Evolutionary conservation across 108 stramenopile genomes (phyloP), one percentile per base, ranked within the genome.

Genomic region (Cyclotella atomus): DNA sequence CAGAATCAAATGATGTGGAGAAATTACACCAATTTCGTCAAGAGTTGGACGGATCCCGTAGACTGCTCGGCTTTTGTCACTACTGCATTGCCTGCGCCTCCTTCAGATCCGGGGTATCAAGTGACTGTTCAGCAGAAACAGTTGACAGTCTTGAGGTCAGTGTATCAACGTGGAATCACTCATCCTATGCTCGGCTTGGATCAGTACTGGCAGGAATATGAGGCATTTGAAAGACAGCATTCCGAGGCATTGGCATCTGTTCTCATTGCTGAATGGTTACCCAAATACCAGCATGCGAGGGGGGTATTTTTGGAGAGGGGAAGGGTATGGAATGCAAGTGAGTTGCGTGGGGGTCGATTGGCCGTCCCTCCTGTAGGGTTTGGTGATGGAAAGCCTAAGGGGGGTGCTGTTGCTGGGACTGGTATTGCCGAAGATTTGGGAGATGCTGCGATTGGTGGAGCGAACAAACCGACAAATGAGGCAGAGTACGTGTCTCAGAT

Each of bases 201-300:
- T 84, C 82, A 84, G 44, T 73, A 90, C 15, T 95, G 94, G 94
- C 86, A 90, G 68, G 94, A 95, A 63, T 95, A 95, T 71, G 94
- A 95, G 64, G 62, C 73, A 27, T 95, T 90, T 67, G 94, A 95
- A 75, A 70, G 85, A 24, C 55, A 74, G n/a, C 94, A 92, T 68
- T 86, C 79, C 44, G 94, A 95, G 61, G 71, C 80, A 1, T 61
- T 95, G 67, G 94, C 89, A n/a, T 75, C 67, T 45, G 90, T 91
- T 24, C 73, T 95, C 67, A 68, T 88, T 49, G 84, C 76, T 0
- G 94, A 95, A 52, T 87, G 73, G 65, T 68, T 77, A 28, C 94
- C 94, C 20, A 91, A 89, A 60, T 92, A 92, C 75, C 91, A 92
- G 59, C 94, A 95, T 73, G 94, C 91, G n/a, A 74, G 91, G 59